These are phyloP conservation scores for Wickerhamomyces pijperi DNA, from an alignment of 805 yeast genomes.

Conservation along the genomic window DNA sequence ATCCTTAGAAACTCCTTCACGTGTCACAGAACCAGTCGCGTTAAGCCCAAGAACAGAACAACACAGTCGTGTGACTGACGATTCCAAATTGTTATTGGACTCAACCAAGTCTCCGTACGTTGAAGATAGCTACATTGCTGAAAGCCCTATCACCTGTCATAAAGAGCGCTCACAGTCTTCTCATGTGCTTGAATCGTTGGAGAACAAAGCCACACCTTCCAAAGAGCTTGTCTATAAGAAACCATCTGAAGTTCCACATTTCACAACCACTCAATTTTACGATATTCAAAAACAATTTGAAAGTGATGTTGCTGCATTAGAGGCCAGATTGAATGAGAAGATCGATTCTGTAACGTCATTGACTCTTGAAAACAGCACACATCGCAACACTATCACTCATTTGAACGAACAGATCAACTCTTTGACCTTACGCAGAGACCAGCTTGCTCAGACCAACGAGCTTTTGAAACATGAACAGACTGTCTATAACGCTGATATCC, in stretches of 20 bases:
- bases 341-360: slow-evolving; percentile 7
- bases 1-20: slow-evolving; percentile 15
- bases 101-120: slow-evolving; percentile 11
- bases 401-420: slow-evolving; percentile 13
- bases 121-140: slow-evolving; percentile 11
- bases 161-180: background rate
- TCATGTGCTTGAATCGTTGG: slow-evolving; percentile 2
- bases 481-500: slow-evolving; percentile 11
- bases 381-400: slow-evolving; percentile 10
- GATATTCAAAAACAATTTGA: slow-evolving; percentile 18
- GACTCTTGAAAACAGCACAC: slow-evolving; percentile 7
- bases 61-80: slow-evolving; percentile 12
- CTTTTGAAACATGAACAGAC: slow-evolving; percentile 12
- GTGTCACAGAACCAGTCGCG: slow-evolving; percentile 22
- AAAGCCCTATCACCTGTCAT: slow-evolving; percentile 8
- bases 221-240: slow-evolving; percentile 4
- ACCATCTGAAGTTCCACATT: slow-evolving; percentile 18
- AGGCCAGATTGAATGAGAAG: slow-evolving; percentile 11
- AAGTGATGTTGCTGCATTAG: slow-evolving; percentile 13
- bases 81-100: slow-evolving; percentile 10
- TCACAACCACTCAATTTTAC: slow-evolving; percentile 18
- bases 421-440: slow-evolving; percentile 10
- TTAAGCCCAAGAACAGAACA: slow-evolving; percentile 22
- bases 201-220: slow-evolving; percentile 4
- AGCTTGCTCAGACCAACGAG: slow-evolving; percentile 10